A percentile compares a stretch with the other conserved stretches of the same genome.
phyloP scores from a whole-genome alignment of 768 basidiomycete species.

The Kondoa subrosea region DNA sequence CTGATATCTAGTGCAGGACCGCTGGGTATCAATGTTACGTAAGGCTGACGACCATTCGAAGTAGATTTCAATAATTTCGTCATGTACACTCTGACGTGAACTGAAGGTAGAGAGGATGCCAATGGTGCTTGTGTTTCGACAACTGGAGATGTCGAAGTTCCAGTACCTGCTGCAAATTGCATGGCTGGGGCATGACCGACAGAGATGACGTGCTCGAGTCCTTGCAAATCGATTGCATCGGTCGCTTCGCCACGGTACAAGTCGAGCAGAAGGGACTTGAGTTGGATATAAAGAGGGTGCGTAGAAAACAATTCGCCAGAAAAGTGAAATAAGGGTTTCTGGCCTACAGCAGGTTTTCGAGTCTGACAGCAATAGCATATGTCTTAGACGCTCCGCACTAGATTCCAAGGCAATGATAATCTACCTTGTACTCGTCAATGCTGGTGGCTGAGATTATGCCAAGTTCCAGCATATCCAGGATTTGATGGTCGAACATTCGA shows the following conservation, averaged over 20 bases:
- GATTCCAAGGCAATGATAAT: constrained; percentile 29
- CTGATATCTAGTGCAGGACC: constrained; percentile 75
- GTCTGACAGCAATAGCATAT: constrained; percentile 41
- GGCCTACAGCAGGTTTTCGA: constrained; percentile 69
- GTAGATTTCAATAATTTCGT: constrained; percentile 43
- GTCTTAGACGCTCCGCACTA: neutral
- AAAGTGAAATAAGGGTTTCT: constrained; percentile 86
- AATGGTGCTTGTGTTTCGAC: constrained; percentile 26
- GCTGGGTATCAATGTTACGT: constrained; percentile 68
- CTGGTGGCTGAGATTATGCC: constrained; percentile 64
- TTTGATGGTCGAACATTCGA: constrained; percentile 64
- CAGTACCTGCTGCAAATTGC: constrained; percentile 31
- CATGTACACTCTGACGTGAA: constrained; percentile 80
- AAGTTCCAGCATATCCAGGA: constrained; percentile 89
- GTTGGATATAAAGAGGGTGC: constrained; percentile 74
- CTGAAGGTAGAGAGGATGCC: constrained; percentile 30
- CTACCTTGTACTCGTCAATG: constrained; percentile 71
- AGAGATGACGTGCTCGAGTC: constrained; percentile 74
- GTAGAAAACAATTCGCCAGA: constrained; percentile 87
- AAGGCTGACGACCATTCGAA: constrained; percentile 64
- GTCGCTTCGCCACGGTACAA: constrained; percentile 74
- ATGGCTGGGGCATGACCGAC: constrained; percentile 50
- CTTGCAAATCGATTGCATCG: constrained; percentile 63
- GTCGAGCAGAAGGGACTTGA: constrained; percentile 77
- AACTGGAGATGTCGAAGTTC: constrained; percentile 32